A percentile compares a stretch with the other conserved stretches of the same genome.
Conservation (phyloP, 805 yeast genomes). For the Wickerhamomyces ciferrii region DNA sequence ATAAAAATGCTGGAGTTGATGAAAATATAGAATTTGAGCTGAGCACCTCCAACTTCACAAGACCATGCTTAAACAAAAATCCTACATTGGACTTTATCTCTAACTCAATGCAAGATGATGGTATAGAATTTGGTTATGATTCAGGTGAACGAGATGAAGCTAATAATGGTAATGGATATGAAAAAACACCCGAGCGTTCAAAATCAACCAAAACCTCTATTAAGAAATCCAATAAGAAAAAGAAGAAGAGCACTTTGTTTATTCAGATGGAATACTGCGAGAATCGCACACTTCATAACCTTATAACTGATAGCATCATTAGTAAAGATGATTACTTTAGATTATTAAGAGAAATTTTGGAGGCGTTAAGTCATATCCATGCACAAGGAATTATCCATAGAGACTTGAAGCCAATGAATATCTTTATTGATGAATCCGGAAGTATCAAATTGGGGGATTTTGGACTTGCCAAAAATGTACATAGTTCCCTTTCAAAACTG, state of each 20-base stretch:
- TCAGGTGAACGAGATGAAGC: constrained; percentile 16
- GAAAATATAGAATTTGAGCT: constrained; percentile 7
- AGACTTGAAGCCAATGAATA: constrained; percentile 92
- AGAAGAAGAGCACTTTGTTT: constrained; percentile 64
- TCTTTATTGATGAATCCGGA: constrained; percentile 85
- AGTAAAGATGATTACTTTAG: constrained; percentile 87
- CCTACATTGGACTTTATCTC: constrained; percentile 64
- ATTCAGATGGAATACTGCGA: constrained; percentile 99
- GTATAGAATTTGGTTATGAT: constrained; percentile 45
- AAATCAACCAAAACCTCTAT: constrained; percentile 10
- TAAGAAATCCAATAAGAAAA: constrained; percentile 6
- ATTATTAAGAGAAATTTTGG: constrained; percentile 77
- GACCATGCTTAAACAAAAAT: constrained; percentile 24
- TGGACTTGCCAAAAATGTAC: constrained; percentile 91
- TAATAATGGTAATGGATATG: constrained; percentile 3
- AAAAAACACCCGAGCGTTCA: constrained; percentile 8
- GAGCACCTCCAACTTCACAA: constrained; percentile 10
- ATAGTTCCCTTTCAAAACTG: constrained; percentile 33
- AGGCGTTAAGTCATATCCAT: constrained; percentile 88
- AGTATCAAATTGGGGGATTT: constrained; percentile 95
- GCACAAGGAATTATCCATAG: constrained; percentile 92
- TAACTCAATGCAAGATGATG: constrained; percentile 44
- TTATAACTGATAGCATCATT: constrained; percentile 71
- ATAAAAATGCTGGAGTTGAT: no score
- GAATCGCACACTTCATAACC: constrained; percentile 80